These are phyloP conservation scores for Lizonia empirigonia DNA, from an alignment of 2,329 filamentous ascomycete species.

Conservation along the genomic window DNA sequence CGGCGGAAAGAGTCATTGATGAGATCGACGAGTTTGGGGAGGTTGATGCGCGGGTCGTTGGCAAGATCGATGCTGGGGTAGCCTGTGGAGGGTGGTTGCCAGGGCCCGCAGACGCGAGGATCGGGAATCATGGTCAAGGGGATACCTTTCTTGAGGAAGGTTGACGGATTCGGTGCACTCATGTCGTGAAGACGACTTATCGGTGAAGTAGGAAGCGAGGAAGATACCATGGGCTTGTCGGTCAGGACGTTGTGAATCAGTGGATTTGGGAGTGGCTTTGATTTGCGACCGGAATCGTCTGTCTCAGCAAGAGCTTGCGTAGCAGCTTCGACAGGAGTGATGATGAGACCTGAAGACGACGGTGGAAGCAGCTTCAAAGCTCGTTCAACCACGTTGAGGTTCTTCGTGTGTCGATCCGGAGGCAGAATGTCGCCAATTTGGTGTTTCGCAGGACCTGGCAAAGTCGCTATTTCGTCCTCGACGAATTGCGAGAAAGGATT, in stretches of 20 bases:
- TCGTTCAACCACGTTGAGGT: conserved; percentile 73
- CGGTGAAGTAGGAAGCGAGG: conserved; percentile 73
- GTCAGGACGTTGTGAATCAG: conserved; percentile 95
- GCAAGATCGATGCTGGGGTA: conserved; percentile 70
- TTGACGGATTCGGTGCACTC: conserved; percentile 63
- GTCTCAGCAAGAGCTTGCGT: conserved; percentile 51
- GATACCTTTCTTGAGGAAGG: conserved; percentile 89
- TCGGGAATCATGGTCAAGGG: conserved; percentile 83
- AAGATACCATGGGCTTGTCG: conserved; percentile 90
- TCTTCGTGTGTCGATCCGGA: conserved; percentile 63
- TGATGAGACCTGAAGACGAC: conserved; percentile 85
- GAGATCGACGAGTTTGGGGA: conserved; percentile 79
- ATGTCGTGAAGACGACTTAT: conserved; percentile 36
- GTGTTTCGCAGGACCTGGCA: conserved; percentile 21
- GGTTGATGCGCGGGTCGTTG: conserved; percentile 76
- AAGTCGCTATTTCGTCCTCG: conserved; percentile 32
- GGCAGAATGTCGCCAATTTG: conserved; percentile 22
- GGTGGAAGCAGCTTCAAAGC: conserved; percentile 78
- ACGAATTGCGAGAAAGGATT: conserved; percentile 55
- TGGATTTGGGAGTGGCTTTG: conserved; percentile 72
- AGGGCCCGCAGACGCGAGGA: conserved; percentile 63
- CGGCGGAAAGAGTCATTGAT: conserved; percentile 94
- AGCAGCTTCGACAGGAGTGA: conserved; percentile 83
- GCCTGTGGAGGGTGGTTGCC: conserved; percentile 69
- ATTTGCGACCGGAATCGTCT: conserved; percentile 53